These are phyloP conservation scores for Verbascum thapsus DNA, from an alignment of 257 asterid genomes.

Conservation along the genomic window DNA sequence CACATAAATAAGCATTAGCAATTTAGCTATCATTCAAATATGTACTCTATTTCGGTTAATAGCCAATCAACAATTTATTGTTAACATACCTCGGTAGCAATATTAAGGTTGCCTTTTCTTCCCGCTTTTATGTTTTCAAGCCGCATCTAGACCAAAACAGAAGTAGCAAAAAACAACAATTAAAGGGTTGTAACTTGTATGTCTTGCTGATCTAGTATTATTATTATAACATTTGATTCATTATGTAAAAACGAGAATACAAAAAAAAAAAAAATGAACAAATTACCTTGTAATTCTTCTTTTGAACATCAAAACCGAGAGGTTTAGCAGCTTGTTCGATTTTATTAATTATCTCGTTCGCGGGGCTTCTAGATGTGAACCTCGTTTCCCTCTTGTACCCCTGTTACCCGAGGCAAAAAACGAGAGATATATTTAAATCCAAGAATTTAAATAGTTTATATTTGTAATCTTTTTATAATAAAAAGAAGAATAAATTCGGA, in stretches of 20 bases:
- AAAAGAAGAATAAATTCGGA: conserved; percentile 25
- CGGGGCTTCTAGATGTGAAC: conserved; percentile 77
- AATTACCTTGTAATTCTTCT: conserved; percentile 85
- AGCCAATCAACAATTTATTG: neutral
- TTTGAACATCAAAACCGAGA: conserved; percentile 90
- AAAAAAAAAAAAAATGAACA: conserved; percentile 17
- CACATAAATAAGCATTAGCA: no score
- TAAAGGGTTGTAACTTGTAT: neutral
- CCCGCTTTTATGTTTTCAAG: conserved; percentile 87
- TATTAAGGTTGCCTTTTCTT: conserved; percentile 88
- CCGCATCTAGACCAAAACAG: conserved; percentile 60
- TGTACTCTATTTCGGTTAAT: neutral
- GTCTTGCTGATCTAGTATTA: neutral
- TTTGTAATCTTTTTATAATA: neutral
- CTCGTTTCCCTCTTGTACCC: conserved; percentile 86
- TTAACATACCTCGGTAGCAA: conserved; percentile 73
- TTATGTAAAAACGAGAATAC: neutral
- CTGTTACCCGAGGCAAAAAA: conserved; percentile 38
- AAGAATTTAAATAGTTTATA: neutral
- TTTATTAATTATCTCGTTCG: conserved; percentile 77
- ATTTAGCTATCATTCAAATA: conserved; percentile 7
- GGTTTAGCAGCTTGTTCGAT: conserved; percentile 93
- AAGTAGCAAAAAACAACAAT: neutral
- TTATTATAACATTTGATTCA: neutral
- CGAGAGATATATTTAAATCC: neutral